These are phyloP conservation scores for Yamadazyma dushanensis DNA, from an alignment of 1,139 yeast species.

Conservation along the genomic window DNA sequence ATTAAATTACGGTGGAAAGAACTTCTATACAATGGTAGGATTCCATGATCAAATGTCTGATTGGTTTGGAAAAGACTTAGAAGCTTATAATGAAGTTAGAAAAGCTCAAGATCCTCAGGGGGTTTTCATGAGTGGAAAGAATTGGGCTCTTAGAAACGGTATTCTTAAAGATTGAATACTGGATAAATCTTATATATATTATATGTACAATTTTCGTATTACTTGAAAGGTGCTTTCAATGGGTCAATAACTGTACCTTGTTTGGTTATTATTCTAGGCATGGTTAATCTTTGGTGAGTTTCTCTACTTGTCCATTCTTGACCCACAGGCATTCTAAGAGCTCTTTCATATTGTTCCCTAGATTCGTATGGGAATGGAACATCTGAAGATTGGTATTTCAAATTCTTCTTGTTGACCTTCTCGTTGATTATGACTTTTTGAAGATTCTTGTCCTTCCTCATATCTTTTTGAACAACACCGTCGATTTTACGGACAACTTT, in stretches of 20 bases:
- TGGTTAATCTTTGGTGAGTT: conserved; percentile 82
- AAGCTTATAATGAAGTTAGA: conserved; percentile 60
- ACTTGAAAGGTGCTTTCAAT: conserved; percentile 67
- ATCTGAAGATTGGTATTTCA: conserved; percentile 78
- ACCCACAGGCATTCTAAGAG: conserved; percentile 94
- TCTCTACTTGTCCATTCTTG: conserved; percentile 94
- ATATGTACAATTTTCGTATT: conserved; percentile 8
- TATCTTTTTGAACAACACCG: conserved; percentile 70
- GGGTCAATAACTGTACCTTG: conserved; percentile 93
- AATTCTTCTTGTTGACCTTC: conserved; percentile 76
- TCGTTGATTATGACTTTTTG: conserved; percentile 89
- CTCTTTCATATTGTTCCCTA: conserved; percentile 90
- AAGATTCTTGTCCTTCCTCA: conserved; percentile 75
- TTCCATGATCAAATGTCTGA: conserved; percentile 64
- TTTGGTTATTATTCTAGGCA: conserved; percentile 84
- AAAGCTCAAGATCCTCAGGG: conserved; percentile 75
- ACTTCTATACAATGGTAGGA: conserved; percentile 80
- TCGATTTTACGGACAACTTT: conserved; percentile 66
- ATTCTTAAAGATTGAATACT: conserved; percentile 37
- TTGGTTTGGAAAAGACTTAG: conserved; percentile 80
- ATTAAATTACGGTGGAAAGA: conserved; percentile 41
- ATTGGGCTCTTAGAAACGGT: conserved; percentile 84
- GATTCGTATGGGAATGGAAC: conserved; percentile 95
- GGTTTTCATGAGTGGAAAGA: conserved; percentile 71
- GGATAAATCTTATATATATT: background rate